Percentiles rank a stretch among this genome's conserved stretches.
Conservation (phyloP, 2,329 filamentous ascomycete genomes). For the Colletotrichum phormii region DNA sequence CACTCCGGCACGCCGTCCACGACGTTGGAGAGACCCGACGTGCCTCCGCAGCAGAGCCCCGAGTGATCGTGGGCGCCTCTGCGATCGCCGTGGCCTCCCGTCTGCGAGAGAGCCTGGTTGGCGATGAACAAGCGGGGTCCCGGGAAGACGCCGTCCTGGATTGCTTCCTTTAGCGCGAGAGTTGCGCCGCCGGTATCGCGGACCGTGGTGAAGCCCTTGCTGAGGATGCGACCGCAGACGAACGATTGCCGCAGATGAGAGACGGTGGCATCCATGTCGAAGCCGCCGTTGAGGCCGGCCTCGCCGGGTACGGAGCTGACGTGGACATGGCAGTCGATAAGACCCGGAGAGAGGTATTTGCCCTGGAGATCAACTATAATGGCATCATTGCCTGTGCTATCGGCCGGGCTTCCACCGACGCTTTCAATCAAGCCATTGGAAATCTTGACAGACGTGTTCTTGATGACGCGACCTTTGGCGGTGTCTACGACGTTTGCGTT, state of each 20-base stretch:
- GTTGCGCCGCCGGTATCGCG: constrained; percentile 69
- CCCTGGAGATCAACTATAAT: constrained; percentile 41
- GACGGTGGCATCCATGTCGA: constrained; percentile 47
- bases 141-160: constrained; percentile 65
- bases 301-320: constrained; percentile 45
- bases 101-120: constrained; percentile 65
- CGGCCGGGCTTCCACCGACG: constrained; percentile 29
- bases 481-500: constrained; percentile 59
- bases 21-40: constrained; percentile 54
- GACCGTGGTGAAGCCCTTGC: constrained; percentile 68
- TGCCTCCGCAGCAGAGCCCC: constrained; percentile 58
- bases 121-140: constrained; percentile 68
- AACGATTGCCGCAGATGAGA: constrained; percentile 60
- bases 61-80: constrained; percentile 52
- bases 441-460: constrained; percentile 47
- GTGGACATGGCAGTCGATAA: constrained; percentile 50
- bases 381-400: not conserved
- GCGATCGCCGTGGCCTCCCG: constrained; percentile 69
- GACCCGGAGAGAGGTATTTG: constrained; percentile 47
- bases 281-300: constrained; percentile 40
- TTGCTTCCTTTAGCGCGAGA: constrained; percentile 65
- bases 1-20: constrained; percentile 68
- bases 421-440: constrained; percentile 48
- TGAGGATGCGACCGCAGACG: constrained; percentile 61
- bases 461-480: constrained; percentile 45